Conservation (phyloP, 441 rosid genomes). For the Oxalis stricta region DNA sequence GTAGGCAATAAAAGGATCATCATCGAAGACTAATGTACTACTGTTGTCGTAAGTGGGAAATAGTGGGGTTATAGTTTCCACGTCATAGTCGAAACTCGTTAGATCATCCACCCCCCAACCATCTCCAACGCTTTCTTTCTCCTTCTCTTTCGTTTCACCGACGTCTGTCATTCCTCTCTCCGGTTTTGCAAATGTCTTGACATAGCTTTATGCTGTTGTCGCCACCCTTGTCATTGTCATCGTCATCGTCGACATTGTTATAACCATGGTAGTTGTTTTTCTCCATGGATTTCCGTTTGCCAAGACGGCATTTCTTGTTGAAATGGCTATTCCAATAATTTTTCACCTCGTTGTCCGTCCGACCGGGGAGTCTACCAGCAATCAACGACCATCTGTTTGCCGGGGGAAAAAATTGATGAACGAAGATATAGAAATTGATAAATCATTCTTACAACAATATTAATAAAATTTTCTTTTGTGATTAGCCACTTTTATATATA, state of each 20-base stretch:
- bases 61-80: constrained; percentile 17
- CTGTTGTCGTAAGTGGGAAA: constrained; percentile 10
- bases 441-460: too few relatives aligned
- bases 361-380: constrained; percentile 53
- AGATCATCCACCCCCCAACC: constrained; percentile 23
- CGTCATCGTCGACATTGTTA: background rate
- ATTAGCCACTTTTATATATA: too few relatives aligned
- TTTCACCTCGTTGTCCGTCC: constrained; percentile 61
- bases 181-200: background rate
- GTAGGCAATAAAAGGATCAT: constrained; percentile 26
- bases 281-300: constrained; percentile 25
- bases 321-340: constrained; percentile 66
- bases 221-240: constrained; percentile 1
- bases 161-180: constrained; percentile 7
- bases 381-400: constrained; percentile 43
- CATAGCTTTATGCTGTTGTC: background rate
- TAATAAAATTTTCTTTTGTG: too few relatives aligned
- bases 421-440: background rate
- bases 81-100: constrained; percentile 22
- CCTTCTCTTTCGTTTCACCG: constrained; percentile 4
- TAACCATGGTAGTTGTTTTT: background rate
- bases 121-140: background rate
- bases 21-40: constrained; percentile 26
- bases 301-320: constrained; percentile 30
- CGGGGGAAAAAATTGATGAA: background rate